Evolutionary conservation across 176 grass and related monocot genomes (phyloP), one percentile per base, ranked within the genome.

Genomic region (Lolium perenne): DNA sequence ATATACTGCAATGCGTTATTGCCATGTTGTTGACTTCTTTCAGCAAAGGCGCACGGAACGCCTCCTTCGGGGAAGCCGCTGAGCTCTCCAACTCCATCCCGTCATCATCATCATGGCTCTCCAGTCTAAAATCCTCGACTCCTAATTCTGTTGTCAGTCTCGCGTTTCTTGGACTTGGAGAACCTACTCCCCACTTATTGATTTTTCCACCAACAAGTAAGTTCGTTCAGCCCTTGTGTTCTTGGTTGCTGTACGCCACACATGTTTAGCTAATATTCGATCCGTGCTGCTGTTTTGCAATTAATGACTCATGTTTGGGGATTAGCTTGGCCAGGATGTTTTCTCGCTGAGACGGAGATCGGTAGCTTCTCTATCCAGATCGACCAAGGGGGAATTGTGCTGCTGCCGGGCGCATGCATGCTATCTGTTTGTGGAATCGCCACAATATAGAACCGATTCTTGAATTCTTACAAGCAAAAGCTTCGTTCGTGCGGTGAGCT

Each of bases 361-460:
- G 17, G 54, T 22, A 55, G 58, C 12, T 38, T 14, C 20, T 16
- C 6, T 9, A 6, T 9, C 49, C 10, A 48, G 1, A 22, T 20
- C 11, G 18, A 77, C 23, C 40, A 46, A 47, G 2, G 57, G 32
- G 47, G n/a, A 53, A 35, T 38, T 12, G 22, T 17, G 66, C 45
- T 10, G 15, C 35, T 20, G 61, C 47, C 56, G 35, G 21, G 76
- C 8, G 12, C 9, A 22, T 10, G 84, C 74, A 64, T 48, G 65
- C 18, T 35, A 73, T 65, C 23, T 87, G 57, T 65, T 87, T 23
- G 84, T 38, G 66, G 73, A 23, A 87, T 87, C 67, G 66, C 14
- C 4, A 10, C 41, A 26, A 10, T 15, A 59, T 3, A 2, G 14
- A 21, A 12, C 20, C 51, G 74, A 82, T 38, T 69, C 25, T 51